Evolutionary conservation across 306 rosid genomes (phyloP).

Genomic region (Inga laurina): DNA sequence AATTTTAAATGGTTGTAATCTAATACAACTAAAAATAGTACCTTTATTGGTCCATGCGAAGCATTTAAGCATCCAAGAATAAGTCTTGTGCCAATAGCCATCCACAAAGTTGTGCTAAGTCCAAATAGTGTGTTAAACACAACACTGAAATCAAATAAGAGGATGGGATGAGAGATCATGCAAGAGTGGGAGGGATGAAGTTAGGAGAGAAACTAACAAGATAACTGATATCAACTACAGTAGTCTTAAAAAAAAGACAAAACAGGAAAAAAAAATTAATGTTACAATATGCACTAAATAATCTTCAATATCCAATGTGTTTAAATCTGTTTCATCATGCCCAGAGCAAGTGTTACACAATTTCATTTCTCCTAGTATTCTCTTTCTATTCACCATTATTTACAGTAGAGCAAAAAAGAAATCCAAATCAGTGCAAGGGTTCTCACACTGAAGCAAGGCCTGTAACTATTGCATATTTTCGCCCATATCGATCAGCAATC

Average conservation of each 20-base stretch:
- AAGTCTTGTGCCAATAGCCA: constrained; percentile 53
- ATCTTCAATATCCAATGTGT: not conserved
- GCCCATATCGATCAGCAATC: not conserved
- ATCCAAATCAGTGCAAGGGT: not conserved
- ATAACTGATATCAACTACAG: no score
- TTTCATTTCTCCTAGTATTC: not conserved
- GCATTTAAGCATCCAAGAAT: constrained; percentile 54
- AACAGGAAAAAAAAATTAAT: not conserved
- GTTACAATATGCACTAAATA: not conserved
- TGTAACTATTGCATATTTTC: not conserved
- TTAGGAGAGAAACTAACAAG: no score
- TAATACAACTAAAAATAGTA: constrained; percentile 11
- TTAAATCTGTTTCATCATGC: not conserved
- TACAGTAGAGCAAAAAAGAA: not conserved
- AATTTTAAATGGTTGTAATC: not conserved
- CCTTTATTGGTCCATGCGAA: constrained; percentile 86
- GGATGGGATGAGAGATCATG: no score
- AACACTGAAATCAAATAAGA: constrained; percentile 49
- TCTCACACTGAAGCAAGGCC: constrained; percentile 54
- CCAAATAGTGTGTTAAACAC: constrained; percentile 86
- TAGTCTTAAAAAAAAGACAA: no score
- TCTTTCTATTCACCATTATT: not conserved
- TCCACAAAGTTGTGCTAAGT: constrained; percentile 86
- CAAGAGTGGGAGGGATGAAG: no score
- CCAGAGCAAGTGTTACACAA: not conserved